Base-by-base conservation (phyloP, 2,329 filamentous ascomycete species). In the Hypomyces perniciosus region DNA sequence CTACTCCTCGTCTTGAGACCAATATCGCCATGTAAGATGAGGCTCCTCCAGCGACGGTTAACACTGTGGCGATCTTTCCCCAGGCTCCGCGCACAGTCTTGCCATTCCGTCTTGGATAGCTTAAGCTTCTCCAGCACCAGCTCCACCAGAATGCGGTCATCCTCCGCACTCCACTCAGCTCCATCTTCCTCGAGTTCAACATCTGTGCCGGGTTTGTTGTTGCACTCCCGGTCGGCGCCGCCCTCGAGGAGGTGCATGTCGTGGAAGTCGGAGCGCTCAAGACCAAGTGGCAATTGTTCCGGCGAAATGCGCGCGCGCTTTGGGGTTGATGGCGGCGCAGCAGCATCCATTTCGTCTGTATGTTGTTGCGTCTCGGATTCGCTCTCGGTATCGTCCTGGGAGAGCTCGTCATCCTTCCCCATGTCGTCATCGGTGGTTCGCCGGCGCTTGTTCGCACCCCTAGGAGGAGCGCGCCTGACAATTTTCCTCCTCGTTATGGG, bases 101-200 rank as follows among this genome's bases (percentile, higher is more conserved):
- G 79, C 83, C 82, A 85, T 52, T 86, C 81, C 46, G 75, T 73
- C 66, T 81, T 84, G 58, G 76, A 77, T 26, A 86, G 72, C 66
- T 78, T 79, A 50, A 86, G 72, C 69, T 85, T 85, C 62, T 84
- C 81, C 5, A 86, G 71, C 37, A 86, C 80, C 13, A 86, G 73
- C 66, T 85, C 81, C n/a, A 86, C 79, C 2, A 86, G 71, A 51
- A 84, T 72, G 51, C 80, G 73, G 63, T 86, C 83, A 54, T 86
- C 81, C 56, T 85, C 82, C 2, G 72, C 71, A 53, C 75, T 82
- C 83, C 83, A 86, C 37, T 68, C 67, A 51, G 72, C 69, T 49
- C 70, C 73, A 53, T 77, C 75, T 2, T 64, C 68, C 46, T 75
- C 75, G 29, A 68, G 59, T 31, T 74, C 71, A 12, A 74, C 64